phyloP scores from a whole-genome alignment of 441 rosid genomes.

The Flueggea neowawraea region DNA sequence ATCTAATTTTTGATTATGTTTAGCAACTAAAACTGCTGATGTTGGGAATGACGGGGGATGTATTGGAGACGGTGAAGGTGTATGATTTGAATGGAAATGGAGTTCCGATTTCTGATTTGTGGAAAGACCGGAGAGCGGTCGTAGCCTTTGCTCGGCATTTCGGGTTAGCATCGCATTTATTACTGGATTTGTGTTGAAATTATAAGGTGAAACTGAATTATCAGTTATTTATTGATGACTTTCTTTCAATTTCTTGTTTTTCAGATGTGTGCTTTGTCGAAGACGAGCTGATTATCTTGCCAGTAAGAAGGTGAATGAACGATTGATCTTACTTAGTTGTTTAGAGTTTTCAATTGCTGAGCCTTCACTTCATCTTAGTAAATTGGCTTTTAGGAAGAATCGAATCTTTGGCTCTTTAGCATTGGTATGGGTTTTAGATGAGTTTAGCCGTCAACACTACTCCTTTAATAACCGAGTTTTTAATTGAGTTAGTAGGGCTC shows the following conservation, averaged over 20 bases:
- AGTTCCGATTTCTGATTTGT: slow-evolving; percentile 70
- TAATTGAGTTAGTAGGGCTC: too few relatives aligned
- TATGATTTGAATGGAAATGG: slow-evolving; percentile 69
- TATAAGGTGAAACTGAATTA: not conserved
- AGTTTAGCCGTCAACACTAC: too few relatives aligned
- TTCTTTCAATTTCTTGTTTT: not conserved
- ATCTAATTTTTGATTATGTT: not conserved
- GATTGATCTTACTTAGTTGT: not conserved
- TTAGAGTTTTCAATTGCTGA: not conserved
- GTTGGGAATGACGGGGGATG: slow-evolving; percentile 26
- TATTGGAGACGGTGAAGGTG: slow-evolving; percentile 50
- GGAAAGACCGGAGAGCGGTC: slow-evolving; percentile 83
- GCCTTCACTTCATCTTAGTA: too few relatives aligned
- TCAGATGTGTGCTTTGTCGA: slow-evolving; percentile 87
- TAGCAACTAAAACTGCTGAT: slow-evolving; percentile 37
- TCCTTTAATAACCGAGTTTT: too few relatives aligned
- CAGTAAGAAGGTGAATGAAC: slow-evolving; percentile 57
- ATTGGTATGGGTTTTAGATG: too few relatives aligned
- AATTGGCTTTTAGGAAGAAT: too few relatives aligned
- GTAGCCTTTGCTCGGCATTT: slow-evolving; percentile 97
- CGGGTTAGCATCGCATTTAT: slow-evolving; percentile 39
- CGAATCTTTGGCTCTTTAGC: too few relatives aligned
- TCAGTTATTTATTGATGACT: not conserved
- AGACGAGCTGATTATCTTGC: slow-evolving; percentile 92
- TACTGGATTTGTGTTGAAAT: too few relatives aligned